Percentiles rank a stretch among this genome's conserved stretches.
These are phyloP conservation scores for Puccinia horiana DNA, from an alignment of 1,284 basidiomycete genomes.

Conservation along the genomic window DNA sequence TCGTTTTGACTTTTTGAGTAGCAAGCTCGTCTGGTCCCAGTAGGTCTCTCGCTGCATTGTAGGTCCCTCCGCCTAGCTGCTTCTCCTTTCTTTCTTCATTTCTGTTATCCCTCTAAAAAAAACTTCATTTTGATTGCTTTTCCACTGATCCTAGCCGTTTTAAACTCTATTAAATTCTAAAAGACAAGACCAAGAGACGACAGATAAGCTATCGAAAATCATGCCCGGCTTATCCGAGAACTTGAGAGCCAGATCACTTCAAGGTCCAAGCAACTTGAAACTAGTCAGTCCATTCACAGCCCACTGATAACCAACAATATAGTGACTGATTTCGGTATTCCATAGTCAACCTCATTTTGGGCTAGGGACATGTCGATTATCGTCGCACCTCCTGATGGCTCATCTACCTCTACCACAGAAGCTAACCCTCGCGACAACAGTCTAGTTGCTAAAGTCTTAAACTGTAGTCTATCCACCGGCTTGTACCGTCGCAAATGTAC, in stretches of 20 bases:
- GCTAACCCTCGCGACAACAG: background rate
- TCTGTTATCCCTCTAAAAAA: background rate
- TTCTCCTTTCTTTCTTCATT: background rate
- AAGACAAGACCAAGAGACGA: slow-evolving; percentile 31
- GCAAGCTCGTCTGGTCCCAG: slow-evolving; percentile 1
- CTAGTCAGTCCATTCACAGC: slow-evolving; percentile 1
- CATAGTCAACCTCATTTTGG: slow-evolving; percentile 42
- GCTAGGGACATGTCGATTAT: slow-evolving; percentile 30
- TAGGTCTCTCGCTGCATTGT: background rate
- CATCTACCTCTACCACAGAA: background rate
- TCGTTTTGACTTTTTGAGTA: background rate
- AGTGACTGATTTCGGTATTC: too few relatives aligned
- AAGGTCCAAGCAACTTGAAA: slow-evolving; percentile 32
- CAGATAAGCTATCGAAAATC: slow-evolving; percentile 25
- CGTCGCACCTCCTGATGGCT: slow-evolving; percentile 6
- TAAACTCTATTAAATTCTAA: background rate
- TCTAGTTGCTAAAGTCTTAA: slow-evolving; percentile 34
- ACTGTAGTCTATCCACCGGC: slow-evolving; percentile 38
- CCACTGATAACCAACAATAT: background rate
- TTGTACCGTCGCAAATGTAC: slow-evolving; percentile 28
- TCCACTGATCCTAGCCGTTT: background rate
- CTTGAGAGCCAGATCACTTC: slow-evolving; percentile 2
- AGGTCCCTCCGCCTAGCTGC: background rate
- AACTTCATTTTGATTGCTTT: background rate
- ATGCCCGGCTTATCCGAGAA: slow-evolving; percentile 37